Percentiles rank a stretch among this genome's conserved stretches.
phyloP scores from a whole-genome alignment of 768 basidiomycete species.

The Tulasnella sp. region DNA sequence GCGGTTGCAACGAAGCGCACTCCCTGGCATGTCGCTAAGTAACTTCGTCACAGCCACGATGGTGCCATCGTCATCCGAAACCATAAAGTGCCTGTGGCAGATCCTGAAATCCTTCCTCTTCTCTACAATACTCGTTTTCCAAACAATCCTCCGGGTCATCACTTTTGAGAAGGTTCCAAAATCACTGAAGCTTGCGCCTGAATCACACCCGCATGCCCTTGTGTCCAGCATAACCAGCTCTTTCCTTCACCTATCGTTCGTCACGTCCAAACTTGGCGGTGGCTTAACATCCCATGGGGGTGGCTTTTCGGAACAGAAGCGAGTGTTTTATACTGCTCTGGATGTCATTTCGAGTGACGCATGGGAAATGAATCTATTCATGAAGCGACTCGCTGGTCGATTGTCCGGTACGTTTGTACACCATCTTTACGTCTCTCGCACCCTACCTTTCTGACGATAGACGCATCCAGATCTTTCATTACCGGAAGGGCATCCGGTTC shows the following conservation, averaged over 20 bases:
- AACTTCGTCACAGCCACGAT: not conserved
- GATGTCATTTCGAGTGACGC: conserved; percentile 47
- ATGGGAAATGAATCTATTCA: conserved; percentile 31
- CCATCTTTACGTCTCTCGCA: not conserved
- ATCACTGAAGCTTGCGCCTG: not conserved
- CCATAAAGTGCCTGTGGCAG: conserved; percentile 37
- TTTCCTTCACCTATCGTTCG: conserved; percentile 57
- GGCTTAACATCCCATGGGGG: conserved; percentile 39
- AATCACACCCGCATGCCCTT: conserved; percentile 25
- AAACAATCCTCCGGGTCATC: conserved; percentile 44
- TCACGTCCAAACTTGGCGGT: conserved; percentile 62
- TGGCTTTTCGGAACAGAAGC: conserved; percentile 60
- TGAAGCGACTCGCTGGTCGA: conserved; percentile 25
- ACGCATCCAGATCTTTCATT: not conserved
- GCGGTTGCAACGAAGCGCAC: not conserved
- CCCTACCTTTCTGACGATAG: not conserved
- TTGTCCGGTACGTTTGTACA: not conserved
- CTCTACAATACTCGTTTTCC: conserved; percentile 53
- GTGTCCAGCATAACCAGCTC: conserved; percentile 44
- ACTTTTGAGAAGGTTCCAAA: conserved; percentile 29
- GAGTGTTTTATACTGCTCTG: conserved; percentile 61
- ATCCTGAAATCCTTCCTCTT: conserved; percentile 68
- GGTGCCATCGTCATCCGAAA: not conserved
- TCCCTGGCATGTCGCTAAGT: not conserved
- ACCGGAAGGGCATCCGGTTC: conserved; percentile 16